Base-by-base conservation (phyloP, 2,329 filamentous ascomycete genomes). In the Didymella arachidicola region DNA sequence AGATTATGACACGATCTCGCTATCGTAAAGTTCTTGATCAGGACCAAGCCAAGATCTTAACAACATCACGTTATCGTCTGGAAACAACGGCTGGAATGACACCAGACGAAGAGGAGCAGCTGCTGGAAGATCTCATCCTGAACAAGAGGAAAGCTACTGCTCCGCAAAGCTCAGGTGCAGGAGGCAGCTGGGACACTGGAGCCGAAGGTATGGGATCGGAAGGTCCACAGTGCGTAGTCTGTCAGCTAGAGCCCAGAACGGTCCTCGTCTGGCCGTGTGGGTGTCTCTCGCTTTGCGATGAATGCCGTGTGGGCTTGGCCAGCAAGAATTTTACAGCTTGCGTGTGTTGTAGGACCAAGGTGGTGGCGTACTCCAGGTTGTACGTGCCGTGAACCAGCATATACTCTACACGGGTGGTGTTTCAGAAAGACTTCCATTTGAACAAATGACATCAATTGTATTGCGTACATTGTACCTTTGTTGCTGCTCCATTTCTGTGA, bases 291-390 rank as follows among this genome's bases (percentile, higher is more conserved):
- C 83, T 98, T 12, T 98, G 95, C 74, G 95, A 99, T 75, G 95
- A 98, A 66, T 98, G 95, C 74, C 85, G 95, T 30, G 91, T 98
- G 34, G 94, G 92, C 42, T 83, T 98, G 62, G 95, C 95, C 3
- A 93, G 96, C 87, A 96, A 97, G 75, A 98, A 98, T 75, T 98
- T 96, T 75, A 92, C 93, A 64, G 96, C 92, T 73, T 99, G 95
- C 74, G 93, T 98, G 38, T 98, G 94, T 71, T 98, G 95, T 76
- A 86, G 95, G 49, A 87, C 92, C 56, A 90, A 95, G 68, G 92
- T 98, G 29, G 86, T 87, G 54, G 95, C 93, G 53, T 98, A 97
- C 77, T 93, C 92, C 66, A 87, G 92, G 67, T 87, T 99, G 60
- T 99, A 91, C 81, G 93, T 98, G 39, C 95, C 95, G 48, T 89